Evolutionary conservation across 164 flowering plant species (phyloP), one percentile per base, ranked within the genome.

Genomic region (Sextonia rubra): DNA sequence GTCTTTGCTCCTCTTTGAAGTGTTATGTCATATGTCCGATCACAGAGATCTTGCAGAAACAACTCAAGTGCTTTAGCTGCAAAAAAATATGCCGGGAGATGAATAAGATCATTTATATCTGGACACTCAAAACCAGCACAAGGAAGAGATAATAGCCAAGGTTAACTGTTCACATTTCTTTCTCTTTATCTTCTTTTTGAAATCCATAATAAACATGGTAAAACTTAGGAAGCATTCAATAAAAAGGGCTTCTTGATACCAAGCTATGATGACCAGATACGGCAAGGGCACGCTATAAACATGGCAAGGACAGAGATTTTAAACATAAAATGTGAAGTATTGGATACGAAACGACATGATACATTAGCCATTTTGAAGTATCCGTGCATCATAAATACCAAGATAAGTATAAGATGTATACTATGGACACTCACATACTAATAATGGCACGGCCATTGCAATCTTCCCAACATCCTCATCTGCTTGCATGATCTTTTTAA

Each of bases 401-500:
- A 22, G 17, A 68, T 32, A 24, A 60, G n/a, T 18, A 70, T 70
- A 32, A 70, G 73, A 70, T 49, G 44, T 37, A 37, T 37, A 37
- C 11, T 11, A 52, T 11, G 2, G 68, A 2, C 22, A 69, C 76
- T 74, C 62, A 74, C 76, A 74, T 18, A 74, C 76, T 74, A 74
- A 69, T 60, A 74, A 60, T 9, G 72, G 76, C 68, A 74, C 76
- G 20, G 76, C 76, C 72, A 74, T 24, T 5, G 76, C 76, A 27
- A 74, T 74, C 76, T 74, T 74, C 60, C 76, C 72, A 60, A 74
- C 68, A 61, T 74, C 76, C 56, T 74, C 76, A 74, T 74, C 76
- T 47, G 76, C 76, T 69, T 74, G 76, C 76, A 74, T 74, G n/a
- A 74, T 74, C 68, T 74, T 74, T 62, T 74, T 74, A n/a, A 74